Evolutionary conservation across 768 basidiomycete genomes (phyloP), one percentile per base, ranked within the genome.

Genomic region (Tremella fuciformis): DNA sequence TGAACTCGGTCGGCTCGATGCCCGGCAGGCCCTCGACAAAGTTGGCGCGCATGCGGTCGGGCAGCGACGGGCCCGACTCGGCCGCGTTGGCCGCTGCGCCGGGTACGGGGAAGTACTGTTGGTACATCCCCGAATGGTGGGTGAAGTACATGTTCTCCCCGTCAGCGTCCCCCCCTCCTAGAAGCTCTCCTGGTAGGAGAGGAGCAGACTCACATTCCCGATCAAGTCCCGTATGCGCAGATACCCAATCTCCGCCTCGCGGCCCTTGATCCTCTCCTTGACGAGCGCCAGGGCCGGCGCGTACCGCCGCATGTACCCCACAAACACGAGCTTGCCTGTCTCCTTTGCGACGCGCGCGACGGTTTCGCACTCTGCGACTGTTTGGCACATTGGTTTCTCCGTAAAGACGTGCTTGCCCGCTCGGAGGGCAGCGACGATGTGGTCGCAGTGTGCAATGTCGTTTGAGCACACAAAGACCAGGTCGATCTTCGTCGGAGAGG

Each of bases 301-400:
- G 41, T 76, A 76, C 3, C 74, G 62, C 18, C 74, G 26, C 74
- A 76, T 76, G 58, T 73, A 73, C 1, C 74, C 74, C 13, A 73
- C 64, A 42, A 76, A 70, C 34, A 70, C 57, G 16, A 52, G 13
- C 21, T 56, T 57, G 18, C 63, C 64, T 47, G 65, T 59, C 3
- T 59, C 57, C 21, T 56, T 21, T 6, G 42, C n/a, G 60, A 57
- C 71, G 21, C 62, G 15, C 4, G 74, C 74, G 34, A 76, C 64
- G 1, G 50, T 46, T 2, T 70, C 57, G 1, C 68, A 70, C 13
- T 69, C 74, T 7, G 38, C 53, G 2, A 50, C 53, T 0, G 66
- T 68, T n/a, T 66, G 39, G 3, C 59, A 44, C 68, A 73, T 73
- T 0, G 74, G 71, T 53, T 76, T 76, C 65, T 76, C 74, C 57